Evolutionary conservation across 2,329 filamentous ascomycete species (phyloP).

Genomic region (Teratosphaeria pseudoeucalypti): DNA sequence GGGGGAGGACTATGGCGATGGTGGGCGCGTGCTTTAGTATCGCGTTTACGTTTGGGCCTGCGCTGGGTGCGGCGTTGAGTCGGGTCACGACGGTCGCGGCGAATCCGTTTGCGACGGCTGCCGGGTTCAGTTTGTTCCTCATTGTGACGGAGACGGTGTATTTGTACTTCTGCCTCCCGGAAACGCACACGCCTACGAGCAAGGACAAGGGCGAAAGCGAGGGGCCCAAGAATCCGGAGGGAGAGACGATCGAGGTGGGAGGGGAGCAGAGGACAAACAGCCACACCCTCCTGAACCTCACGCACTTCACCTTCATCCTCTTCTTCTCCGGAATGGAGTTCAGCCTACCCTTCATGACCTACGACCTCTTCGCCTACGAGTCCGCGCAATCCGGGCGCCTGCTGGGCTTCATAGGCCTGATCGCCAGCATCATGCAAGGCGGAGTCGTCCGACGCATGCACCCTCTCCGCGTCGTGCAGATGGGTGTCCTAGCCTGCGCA

Average conservation of each 20-base stretch:
- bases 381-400: constrained; percentile 73
- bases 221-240: constrained; percentile 15
- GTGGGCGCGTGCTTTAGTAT: constrained; percentile 95
- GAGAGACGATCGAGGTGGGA: constrained; percentile 7
- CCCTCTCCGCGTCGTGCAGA: constrained; percentile 66
- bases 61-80: constrained; percentile 77
- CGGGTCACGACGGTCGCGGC: constrained; percentile 65
- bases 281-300: constrained; percentile 67
- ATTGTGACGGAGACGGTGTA: constrained; percentile 83
- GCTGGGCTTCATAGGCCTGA: constrained; percentile 80
- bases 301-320: constrained; percentile 83
- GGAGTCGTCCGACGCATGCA: constrained; percentile 79
- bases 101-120: constrained; percentile 90
- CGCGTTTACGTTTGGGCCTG: constrained; percentile 92
- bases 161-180: constrained; percentile 72
- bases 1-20: constrained; percentile 88
- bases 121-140: constrained; percentile 73
- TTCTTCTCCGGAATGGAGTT: constrained; percentile 99
- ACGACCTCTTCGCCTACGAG: constrained; percentile 77
- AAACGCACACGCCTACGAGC: constrained; percentile 54
- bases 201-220: background rate
- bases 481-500: constrained; percentile 68
- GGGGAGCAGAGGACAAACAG: constrained; percentile 59
- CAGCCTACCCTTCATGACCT: constrained; percentile 93
- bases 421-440: constrained; percentile 87